These are phyloP conservation scores for Sugiyamaella chiloensis DNA, from an alignment of 805 yeast genomes.

Conservation along the genomic window DNA sequence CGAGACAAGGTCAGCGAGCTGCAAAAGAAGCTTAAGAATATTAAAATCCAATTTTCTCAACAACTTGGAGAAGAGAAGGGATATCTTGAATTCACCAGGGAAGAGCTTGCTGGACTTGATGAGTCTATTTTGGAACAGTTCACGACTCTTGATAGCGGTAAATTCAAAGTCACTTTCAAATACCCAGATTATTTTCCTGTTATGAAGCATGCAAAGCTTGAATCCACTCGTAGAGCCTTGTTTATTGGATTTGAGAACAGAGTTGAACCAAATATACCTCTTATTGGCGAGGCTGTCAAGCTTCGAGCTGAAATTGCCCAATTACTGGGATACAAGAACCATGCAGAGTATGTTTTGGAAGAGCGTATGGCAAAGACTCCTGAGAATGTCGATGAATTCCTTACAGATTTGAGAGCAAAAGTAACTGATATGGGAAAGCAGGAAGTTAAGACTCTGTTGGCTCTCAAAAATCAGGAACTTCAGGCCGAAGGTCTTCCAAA, in stretches of 20 bases:
- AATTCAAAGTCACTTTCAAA: conserved; percentile 68
- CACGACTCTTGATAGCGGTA: conserved; percentile 39
- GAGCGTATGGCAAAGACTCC: conserved; percentile 77
- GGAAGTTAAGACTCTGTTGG: conserved; percentile 49
- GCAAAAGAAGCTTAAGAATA: conserved; percentile 55
- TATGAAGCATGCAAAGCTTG: conserved; percentile 63
- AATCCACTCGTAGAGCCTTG: conserved; percentile 64
- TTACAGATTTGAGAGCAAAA: conserved; percentile 58
- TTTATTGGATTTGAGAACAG: conserved; percentile 67
- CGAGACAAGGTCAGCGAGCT: conserved; percentile 57
- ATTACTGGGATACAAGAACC: conserved; percentile 62
- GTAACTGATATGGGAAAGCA: conserved; percentile 56
- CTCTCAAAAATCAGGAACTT: conserved; percentile 54
- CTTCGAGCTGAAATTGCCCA: conserved; percentile 61
- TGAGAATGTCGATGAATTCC: conserved; percentile 55
- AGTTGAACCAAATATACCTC: conserved; percentile 54
- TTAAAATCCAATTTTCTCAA: conserved; percentile 56
- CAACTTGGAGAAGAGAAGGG: conserved; percentile 72
- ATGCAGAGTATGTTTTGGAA: conserved; percentile 68
- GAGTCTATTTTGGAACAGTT: conserved; percentile 53
- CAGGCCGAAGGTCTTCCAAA: conserved; percentile 41
- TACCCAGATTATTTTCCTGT: conserved; percentile 79
- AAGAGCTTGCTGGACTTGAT: conserved; percentile 74
- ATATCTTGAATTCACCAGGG: conserved; percentile 53
- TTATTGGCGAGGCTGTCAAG: conserved; percentile 58